A percentile compares a stretch with the other conserved stretches of the same genome.
phyloP scores from a whole-genome alignment of 2,329 filamentous ascomycete genomes.

The Aureobasidium sp. region DNA sequence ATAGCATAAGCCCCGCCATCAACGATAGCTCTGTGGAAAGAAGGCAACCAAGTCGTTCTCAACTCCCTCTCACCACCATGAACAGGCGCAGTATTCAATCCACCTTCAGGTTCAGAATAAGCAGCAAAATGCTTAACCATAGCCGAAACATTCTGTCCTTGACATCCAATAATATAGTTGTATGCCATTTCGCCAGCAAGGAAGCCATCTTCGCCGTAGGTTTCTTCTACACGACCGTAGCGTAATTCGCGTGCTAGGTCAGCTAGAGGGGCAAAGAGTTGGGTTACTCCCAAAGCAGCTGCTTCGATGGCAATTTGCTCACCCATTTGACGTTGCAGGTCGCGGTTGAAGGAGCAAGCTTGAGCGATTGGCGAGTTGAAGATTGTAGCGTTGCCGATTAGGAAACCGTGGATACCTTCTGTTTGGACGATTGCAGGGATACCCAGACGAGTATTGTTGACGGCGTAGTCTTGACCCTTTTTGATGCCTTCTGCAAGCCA shows the following conservation, averaged over 20 bases:
- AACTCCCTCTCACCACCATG: slow-evolving; percentile 48
- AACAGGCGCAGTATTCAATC: slow-evolving; percentile 57
- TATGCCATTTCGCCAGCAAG: slow-evolving; percentile 62
- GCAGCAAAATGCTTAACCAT: slow-evolving; percentile 71
- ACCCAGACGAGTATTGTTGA: slow-evolving; percentile 57
- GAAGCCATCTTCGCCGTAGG: slow-evolving; percentile 59
- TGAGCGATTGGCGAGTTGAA: slow-evolving; percentile 71
- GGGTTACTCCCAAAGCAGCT: slow-evolving; percentile 59
- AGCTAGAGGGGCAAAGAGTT: slow-evolving; percentile 62
- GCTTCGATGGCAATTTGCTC: slow-evolving; percentile 57
- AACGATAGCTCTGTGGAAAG: slow-evolving; percentile 62
- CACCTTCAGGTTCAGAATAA: slow-evolving; percentile 61
- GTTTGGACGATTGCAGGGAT: slow-evolving; percentile 67
- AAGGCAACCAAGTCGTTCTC: slow-evolving; percentile 45
- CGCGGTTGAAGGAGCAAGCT: slow-evolving; percentile 61
- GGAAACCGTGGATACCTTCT: slow-evolving; percentile 65
- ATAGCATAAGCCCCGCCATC: slow-evolving; percentile 59
- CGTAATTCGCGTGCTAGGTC: slow-evolving; percentile 64
- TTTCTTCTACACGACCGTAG: slow-evolving; percentile 67
- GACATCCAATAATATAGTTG: slow-evolving; percentile 50
- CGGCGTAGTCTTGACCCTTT: slow-evolving; percentile 58
- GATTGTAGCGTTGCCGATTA: slow-evolving; percentile 64
- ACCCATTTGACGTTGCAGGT: slow-evolving; percentile 58
- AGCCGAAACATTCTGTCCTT: slow-evolving; percentile 56
- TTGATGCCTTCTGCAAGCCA: slow-evolving; percentile 56